Percentiles rank a stretch among this genome's conserved stretches.
Evolutionary conservation across 192 early-diverging fungal genomes (phyloP).

Genomic region (Nowakowskiella sp.): DNA sequence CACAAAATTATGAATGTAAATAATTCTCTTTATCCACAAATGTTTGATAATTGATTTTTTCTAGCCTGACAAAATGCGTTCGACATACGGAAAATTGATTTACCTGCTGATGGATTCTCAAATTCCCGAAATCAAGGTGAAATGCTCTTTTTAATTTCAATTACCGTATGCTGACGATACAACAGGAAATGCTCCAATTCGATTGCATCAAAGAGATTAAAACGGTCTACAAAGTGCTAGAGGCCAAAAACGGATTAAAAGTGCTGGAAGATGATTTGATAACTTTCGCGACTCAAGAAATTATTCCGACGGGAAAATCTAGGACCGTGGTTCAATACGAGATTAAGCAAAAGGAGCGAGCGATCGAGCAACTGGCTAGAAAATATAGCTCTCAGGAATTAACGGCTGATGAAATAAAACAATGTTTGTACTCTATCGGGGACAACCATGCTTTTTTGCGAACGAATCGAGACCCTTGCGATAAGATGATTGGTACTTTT

Average conservation of each 20-base stretch:
- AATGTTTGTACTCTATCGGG: constrained; percentile 93
- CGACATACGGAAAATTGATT: constrained; percentile 93
- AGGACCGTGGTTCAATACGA: constrained; percentile 65
- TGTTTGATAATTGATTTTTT: background rate
- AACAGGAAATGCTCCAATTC: constrained; percentile 71
- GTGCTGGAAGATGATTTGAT: constrained; percentile 79
- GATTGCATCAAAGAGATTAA: constrained; percentile 76
- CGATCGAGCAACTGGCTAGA: constrained; percentile 76
- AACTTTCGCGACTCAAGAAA: constrained; percentile 54
- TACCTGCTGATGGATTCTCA: constrained; percentile 68
- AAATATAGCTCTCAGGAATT: constrained; percentile 54
- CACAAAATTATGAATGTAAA: constrained; percentile 47
- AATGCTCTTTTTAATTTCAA: background rate
- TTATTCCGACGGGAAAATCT: constrained; percentile 29
- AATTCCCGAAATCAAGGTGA: constrained; percentile 46
- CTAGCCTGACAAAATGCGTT: constrained; percentile 94
- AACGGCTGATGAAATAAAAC: constrained; percentile 44
- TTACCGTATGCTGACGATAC: constrained; percentile 37
- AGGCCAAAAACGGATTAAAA: constrained; percentile 51
- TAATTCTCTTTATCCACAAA: background rate
- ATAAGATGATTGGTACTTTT: constrained; percentile 66
- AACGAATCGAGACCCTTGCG: constrained; percentile 79
- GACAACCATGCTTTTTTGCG: constrained; percentile 95
- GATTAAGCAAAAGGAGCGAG: constrained; percentile 83
- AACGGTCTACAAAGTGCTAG: constrained; percentile 75